Base-by-base conservation (phyloP, 2,329 filamentous ascomycete genomes). In the Nectriaceae sp. region DNA sequence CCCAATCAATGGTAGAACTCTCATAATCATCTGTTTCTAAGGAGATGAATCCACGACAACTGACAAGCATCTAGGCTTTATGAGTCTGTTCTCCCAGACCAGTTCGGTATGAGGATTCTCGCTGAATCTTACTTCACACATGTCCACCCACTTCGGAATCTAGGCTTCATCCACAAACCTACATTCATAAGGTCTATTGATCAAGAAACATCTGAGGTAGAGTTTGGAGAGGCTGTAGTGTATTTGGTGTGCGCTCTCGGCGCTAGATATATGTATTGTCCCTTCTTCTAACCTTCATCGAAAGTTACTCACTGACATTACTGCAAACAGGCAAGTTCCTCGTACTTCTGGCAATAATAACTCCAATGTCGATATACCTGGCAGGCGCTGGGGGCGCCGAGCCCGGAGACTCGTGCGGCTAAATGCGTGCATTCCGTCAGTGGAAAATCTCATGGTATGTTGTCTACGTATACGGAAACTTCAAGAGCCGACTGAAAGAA, bases 141-240 rank as follows among this genome's bases (percentile, higher is more conserved):
- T 13, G 31, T 44, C 4, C 42, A 44, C 20, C 15, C 33, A 15
- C 33, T 44, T 15, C 42, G 42, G 19, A 44, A 44, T n/a, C 42
- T 44, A n/a, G 42, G 42, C 5, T 44, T 44, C 20, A 44, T 44
- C 16, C 33, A 44, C 33, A 44, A 37, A 18, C 42, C 33, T 21
- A 21, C 42, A 11, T 44, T 44, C 18, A 38, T 44, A 3, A 36
- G 35, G 19, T 15, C 42, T 11, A 44, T 38, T 15, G 42, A 44
- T 21, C 42, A 44, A 19, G 33, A 38, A 11, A 38, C 33, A 5
- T 36, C 42, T 3, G n/a, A 8, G 10, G 33, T 16, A 2, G 42
- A 44, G 20, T 44, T 21, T 26, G 42, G 42, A 8, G 26, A 31
- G 26, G 26, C 26, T 15, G 26, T 31, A 10, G 26, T 31, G 26